Evolutionary conservation across 441 rosid genomes (phyloP), one percentile per base, ranked within the genome.

Genomic region (Arabidopsis hybrid): DNA sequence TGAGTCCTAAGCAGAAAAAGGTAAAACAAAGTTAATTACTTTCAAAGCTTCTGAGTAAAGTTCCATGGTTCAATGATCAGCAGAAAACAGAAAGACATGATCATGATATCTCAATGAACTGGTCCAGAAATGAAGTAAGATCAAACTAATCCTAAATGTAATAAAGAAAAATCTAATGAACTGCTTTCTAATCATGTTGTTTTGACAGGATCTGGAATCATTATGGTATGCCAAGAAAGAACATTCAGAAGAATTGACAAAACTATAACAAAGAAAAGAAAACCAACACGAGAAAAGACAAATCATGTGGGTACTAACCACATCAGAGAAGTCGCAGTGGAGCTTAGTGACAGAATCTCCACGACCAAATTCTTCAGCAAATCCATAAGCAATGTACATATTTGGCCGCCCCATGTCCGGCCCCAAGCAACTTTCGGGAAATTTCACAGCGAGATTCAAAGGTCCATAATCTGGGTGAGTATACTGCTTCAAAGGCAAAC

Each of bases 331-430:
- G 83, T 91, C 93, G 72, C 91, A 90, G 4, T 93, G 98, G 72
- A 93, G 96, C 79, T 89, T 90, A 14, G 92, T 94, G 12, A 91
- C 90, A 62, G 96, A 90, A 74, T 94, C 95, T 60, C 95, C 98
- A 71, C 92, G 93, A 17, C 96, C 96, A 72, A 87, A 84, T 79
- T 91, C 98, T 78, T 88, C 73, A 60, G 72, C 74, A 76, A 79
- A 72, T 51, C 97, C 96, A 79, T 89, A 94, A 39, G 93, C 96
- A 75, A 94, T 85, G 69, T 90, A 94, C 0, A 88, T 85, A 84
- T 94, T 93, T 13, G 97, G n/a, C n/a, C n/a, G 96, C 60, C 97
- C 95, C 89, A 94, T 74, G 78, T 94, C 92, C 4, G 98, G 97
- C 82, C 84, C 86, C 75, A 94, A 53, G 61, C 81, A 84, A 0